phyloP scores from a whole-genome alignment of 2,329 filamentous ascomycete genomes.

The Cercospora citrullina region DNA sequence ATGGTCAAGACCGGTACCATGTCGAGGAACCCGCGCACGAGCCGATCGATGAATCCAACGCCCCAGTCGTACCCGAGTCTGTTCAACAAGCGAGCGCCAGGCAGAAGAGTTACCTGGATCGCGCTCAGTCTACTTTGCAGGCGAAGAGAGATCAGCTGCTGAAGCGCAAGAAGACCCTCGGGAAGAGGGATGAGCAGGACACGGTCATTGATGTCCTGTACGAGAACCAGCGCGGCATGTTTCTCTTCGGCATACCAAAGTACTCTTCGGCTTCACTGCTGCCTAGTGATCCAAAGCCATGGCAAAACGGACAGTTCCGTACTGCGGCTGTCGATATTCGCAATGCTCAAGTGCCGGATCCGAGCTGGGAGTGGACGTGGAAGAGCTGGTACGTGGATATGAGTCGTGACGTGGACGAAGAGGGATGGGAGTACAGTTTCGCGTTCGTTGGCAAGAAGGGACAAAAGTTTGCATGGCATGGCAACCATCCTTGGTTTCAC shows the following conservation, averaged over 20 bases:
- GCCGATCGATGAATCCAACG: conserved; percentile 22
- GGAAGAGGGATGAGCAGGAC: conserved; percentile 41
- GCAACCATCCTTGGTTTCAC: conserved; percentile 84
- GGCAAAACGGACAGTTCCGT: conserved; percentile 66
- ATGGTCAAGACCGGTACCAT: conserved; percentile 37
- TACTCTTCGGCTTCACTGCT: conserved; percentile 85
- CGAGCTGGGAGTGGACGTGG: conserved; percentile 90
- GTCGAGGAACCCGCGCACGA: conserved; percentile 19
- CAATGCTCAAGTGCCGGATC: conserved; percentile 90
- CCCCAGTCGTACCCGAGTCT: conserved; percentile 22
- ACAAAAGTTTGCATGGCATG: conserved; percentile 67
- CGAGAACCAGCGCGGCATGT: conserved; percentile 90
- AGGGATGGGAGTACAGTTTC: conserved; percentile 96
- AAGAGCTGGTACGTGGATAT: conserved; percentile 71
- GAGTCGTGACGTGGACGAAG: conserved; percentile 81
- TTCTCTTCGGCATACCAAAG: conserved; percentile 84
- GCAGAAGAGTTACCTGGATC: conserved; percentile 34
- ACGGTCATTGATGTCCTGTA: conserved; percentile 81
- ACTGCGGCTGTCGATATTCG: conserved; percentile 68
- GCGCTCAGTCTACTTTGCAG: conserved; percentile 30
- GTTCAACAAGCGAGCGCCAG: conserved; percentile 19
- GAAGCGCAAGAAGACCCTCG: conserved; percentile 36
- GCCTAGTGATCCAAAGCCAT: conserved; percentile 79
- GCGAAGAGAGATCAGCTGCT: conserved; percentile 35
- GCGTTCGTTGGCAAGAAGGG: conserved; percentile 61